Base-by-base conservation (phyloP, 2,329 filamentous ascomycete genomes). In the Fusarium setosum region DNA sequence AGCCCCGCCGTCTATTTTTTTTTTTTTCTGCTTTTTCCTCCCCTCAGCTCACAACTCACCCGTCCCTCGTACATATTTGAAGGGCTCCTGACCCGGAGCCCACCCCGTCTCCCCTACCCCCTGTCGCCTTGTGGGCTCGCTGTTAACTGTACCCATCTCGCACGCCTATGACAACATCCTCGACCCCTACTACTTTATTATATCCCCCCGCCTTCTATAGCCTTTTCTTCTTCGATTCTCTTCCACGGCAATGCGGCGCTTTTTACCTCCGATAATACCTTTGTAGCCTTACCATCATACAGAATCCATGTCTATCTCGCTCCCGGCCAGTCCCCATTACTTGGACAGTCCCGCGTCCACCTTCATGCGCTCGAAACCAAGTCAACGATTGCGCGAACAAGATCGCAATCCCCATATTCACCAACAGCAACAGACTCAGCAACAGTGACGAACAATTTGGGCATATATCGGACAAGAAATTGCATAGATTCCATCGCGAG, bases 271-370 rank as follows among this genome's bases (percentile, higher is more conserved):
- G 24, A 57, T 41, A 65, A 42, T 29, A 52, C 49, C 24, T 40
- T 59, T 61, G 18, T 68, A 60, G 57, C 65, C 54, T 68, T 31
- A 52, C 38, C 40, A n/a, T 21, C 32, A 32, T 23, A 35, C 54
- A 68, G 57, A 65, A 68, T 63, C 65, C 61, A 68, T 68, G 65
- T 68, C 51, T 68, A 66, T 60, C 57, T 56, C 60, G 65, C 31
- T 53, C 44, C 44, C 45, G 38, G 9, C 47, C 54, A 51, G 65
- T 68, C 65, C 61, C 49, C 37, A 29, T 63, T 34, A 59, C 26
- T 32, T 63, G 65, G 65, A 66, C 65, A 59, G 29, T 54, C 18
- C 51, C 32, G 18, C 47, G 35, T 56, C 54, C 50, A 48, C 26
- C 38, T 68, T 53, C 42, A 68, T 68, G 65, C 51, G 44, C 65